These are phyloP conservation scores for Entomortierella lignicola DNA, from an alignment of 192 early-diverging fungal species.

Conservation along the genomic window DNA sequence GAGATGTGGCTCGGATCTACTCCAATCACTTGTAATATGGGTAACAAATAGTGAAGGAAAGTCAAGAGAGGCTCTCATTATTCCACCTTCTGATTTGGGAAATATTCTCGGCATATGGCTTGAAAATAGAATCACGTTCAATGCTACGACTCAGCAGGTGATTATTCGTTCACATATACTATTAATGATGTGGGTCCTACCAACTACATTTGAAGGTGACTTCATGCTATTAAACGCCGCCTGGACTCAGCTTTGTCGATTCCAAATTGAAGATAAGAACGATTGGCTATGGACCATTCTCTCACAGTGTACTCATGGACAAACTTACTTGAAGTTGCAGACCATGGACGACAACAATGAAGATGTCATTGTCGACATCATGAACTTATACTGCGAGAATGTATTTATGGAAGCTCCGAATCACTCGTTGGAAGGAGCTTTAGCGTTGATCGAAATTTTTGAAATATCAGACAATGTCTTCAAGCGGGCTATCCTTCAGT, in stretches of 20 bases:
- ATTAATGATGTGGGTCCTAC: constrained; percentile 20
- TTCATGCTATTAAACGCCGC: neutral
- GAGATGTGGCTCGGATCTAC: neutral
- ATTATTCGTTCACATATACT: neutral
- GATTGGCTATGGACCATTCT: neutral
- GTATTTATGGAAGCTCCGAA: neutral
- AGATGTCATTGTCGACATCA: neutral
- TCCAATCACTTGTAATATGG: neutral
- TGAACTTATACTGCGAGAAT: neutral
- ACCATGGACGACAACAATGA: neutral
- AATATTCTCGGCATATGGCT: neutral
- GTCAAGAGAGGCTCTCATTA: neutral
- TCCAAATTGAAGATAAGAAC: neutral
- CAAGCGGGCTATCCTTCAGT: neutral
- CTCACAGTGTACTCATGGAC: neutral
- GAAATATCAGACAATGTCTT: neutral
- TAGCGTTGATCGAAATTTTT: neutral
- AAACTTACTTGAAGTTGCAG: neutral
- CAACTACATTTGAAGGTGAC: constrained; percentile 2
- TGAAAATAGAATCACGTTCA: neutral
- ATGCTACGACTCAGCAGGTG: neutral
- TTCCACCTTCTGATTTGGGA: constrained; percentile 1
- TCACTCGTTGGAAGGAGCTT: neutral
- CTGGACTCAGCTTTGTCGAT: neutral
- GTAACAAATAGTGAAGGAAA: neutral